Percentiles rank a stretch among this genome's conserved stretches.
These are phyloP conservation scores for Xylaria sp. DNA, from an alignment of 2,329 filamentous ascomycete species.

Conservation along the genomic window DNA sequence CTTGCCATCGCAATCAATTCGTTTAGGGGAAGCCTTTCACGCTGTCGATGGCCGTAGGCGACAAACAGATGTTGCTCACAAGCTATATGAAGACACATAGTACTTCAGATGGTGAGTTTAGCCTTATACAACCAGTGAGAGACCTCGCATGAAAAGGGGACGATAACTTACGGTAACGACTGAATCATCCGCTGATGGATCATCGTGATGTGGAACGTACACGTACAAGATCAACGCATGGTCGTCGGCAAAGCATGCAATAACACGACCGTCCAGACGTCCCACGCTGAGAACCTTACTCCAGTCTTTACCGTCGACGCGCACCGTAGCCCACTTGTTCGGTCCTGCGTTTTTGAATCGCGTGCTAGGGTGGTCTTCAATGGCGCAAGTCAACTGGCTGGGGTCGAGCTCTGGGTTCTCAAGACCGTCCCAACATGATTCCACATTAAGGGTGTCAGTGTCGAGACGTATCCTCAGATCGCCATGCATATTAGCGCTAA, in stretches of 20 bases:
- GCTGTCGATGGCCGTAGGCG: background rate
- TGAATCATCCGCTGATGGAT: slow-evolving; percentile 59
- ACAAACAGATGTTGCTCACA: slow-evolving; percentile 12
- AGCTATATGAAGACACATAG: slow-evolving; percentile 31
- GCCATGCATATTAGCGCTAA: slow-evolving; percentile 93
- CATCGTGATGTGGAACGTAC: slow-evolving; percentile 68
- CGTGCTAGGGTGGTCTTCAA: slow-evolving; percentile 78
- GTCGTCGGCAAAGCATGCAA: slow-evolving; percentile 82
- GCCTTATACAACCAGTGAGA: background rate
- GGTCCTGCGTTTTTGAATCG: slow-evolving; percentile 71
- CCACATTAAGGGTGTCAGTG: slow-evolving; percentile 80
- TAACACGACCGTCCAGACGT: slow-evolving; percentile 79
- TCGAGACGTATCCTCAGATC: slow-evolving; percentile 71
- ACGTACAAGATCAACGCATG: slow-evolving; percentile 80
- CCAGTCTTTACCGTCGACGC: slow-evolving; percentile 93
- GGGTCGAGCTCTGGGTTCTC: slow-evolving; percentile 85
- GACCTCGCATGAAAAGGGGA: background rate
- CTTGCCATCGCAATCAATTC: background rate
- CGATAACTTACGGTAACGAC: slow-evolving; percentile 62
- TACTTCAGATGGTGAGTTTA: slow-evolving; percentile 24
- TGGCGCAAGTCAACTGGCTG: slow-evolving; percentile 61
- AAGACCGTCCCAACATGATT: slow-evolving; percentile 78
- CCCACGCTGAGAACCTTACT: slow-evolving; percentile 90
- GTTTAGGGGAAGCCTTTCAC: background rate
- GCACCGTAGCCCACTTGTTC: slow-evolving; percentile 79